Conservation (phyloP, 106 monocot species). For the Dendrobium huoshanense region DNA sequence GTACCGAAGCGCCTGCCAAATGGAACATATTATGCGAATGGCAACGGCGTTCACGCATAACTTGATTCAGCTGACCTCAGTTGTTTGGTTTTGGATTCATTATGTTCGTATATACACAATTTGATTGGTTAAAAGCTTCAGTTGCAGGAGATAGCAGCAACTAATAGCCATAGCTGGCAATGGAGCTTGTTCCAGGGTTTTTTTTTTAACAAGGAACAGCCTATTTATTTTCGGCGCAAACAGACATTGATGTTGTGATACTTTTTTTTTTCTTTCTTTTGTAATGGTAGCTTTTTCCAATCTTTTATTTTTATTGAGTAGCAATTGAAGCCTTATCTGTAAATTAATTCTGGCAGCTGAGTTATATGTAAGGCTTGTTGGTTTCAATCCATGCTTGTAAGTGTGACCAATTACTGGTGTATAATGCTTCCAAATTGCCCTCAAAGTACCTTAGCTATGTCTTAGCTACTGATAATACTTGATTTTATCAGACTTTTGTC, state of each 20-base stretch:
- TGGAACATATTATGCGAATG: slow-evolving; percentile 36
- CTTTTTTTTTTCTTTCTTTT: not conserved
- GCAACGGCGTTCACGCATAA: slow-evolving; percentile 61
- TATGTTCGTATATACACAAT: not conserved
- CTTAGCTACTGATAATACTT: no score
- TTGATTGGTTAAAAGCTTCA: not conserved
- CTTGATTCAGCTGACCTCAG: not conserved
- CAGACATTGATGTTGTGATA: not conserved
- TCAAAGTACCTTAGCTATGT: no score
- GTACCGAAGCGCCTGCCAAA: slow-evolving; percentile 18
- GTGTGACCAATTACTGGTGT: no score
- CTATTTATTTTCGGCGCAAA: not conserved
- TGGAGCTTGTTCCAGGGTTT: slow-evolving; percentile 9
- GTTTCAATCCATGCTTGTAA: not conserved
- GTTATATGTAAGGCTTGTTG: not conserved
- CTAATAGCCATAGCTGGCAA: not conserved
- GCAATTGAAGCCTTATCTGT: not conserved
- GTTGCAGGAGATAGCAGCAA: not conserved
- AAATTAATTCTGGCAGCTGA: not conserved
- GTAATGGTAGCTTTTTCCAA: not conserved
- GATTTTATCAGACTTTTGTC: no score
- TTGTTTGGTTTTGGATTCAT: not conserved
- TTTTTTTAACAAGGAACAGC: slow-evolving; percentile 6
- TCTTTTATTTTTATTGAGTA: not conserved
- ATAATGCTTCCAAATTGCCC: no score